Percentiles rank a stretch among this genome's conserved stretches.
Evolutionary conservation across 2,329 filamentous ascomycete genomes (phyloP).

Genomic region (Epicoccum nigrum): DNA sequence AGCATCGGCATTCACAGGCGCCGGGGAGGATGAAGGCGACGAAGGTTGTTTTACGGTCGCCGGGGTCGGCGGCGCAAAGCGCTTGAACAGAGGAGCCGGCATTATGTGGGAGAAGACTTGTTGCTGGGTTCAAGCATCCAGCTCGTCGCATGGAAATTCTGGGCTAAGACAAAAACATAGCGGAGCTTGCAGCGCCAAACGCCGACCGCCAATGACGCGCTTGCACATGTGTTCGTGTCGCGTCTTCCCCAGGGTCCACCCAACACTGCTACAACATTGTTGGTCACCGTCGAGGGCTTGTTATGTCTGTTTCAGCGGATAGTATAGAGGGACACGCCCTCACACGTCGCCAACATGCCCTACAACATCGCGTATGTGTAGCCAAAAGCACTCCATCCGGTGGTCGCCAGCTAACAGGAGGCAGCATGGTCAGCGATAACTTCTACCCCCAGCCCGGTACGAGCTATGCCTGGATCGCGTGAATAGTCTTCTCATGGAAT

Average conservation of each 20-base stretch:
- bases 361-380: constrained; percentile 71
- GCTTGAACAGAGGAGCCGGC: constrained; percentile 55
- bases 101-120: constrained; percentile 39
- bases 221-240: constrained; percentile 14
- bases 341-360: constrained; percentile 57
- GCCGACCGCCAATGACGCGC: constrained; percentile 32
- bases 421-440: constrained; percentile 95
- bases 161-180: constrained; percentile 14
- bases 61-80: constrained; percentile 53
- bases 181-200: constrained; percentile 23
- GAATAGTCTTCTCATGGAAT: constrained; percentile 26
- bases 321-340: constrained; percentile 30
- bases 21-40: not conserved
- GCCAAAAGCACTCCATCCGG: not conserved
- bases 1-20: not conserved
- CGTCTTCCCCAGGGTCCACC: constrained; percentile 1
- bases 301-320: constrained; percentile 27
- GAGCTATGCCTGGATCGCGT: constrained; percentile 13
- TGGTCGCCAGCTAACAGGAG: constrained; percentile 16
- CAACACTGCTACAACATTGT: too few species aligned
- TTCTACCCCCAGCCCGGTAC: constrained; percentile 93
- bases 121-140: not conserved
- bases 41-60: constrained; percentile 13
- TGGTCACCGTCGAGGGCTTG: constrained; percentile 12
- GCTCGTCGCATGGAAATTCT: constrained; percentile 11